Evolutionary conservation across 495 filamentous ascomycete genomes (phyloP).

Genomic region (Bombardia bombarda): DNA sequence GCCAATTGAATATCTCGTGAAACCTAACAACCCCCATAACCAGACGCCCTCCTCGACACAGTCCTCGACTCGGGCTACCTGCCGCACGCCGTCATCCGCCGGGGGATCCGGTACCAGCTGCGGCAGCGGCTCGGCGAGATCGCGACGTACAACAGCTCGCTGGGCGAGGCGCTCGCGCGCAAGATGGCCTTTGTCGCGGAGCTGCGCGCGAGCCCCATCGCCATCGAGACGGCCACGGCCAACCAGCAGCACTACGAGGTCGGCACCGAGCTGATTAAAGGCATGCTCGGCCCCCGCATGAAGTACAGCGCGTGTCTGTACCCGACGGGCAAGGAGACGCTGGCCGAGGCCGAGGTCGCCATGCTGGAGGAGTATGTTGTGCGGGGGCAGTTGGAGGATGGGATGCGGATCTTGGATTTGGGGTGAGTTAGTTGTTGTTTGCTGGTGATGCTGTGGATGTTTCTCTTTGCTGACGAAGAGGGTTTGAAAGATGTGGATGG

Average conservation of each 20-base stretch:
- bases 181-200: constrained; percentile 50
- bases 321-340: constrained; percentile 43
- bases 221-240: constrained; percentile 51
- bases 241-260: constrained; percentile 65
- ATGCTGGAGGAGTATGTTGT: constrained; percentile 54
- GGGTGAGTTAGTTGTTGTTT: constrained; percentile 36
- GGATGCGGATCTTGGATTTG: constrained; percentile 54
- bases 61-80: constrained; percentile 52
- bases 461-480: constrained; percentile 10
- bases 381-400: constrained; percentile 46
- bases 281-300: constrained; percentile 53
- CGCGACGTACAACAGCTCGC: constrained; percentile 25
- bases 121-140: constrained; percentile 42
- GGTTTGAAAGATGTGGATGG: constrained; percentile 49
- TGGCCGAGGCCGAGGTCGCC: constrained; percentile 55
- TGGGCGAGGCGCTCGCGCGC: constrained; percentile 35
- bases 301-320: constrained; percentile 58
- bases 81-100: constrained; percentile 48
- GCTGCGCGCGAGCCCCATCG: constrained; percentile 48
- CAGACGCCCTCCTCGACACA: constrained; percentile 9
- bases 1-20: no score
- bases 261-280: constrained; percentile 47
- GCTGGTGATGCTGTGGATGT: not conserved
- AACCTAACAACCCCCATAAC: not conserved
- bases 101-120: constrained; percentile 50